Evolutionary conservation across 1,139 yeast genomes (phyloP), one percentile per base, ranked within the genome.

Genomic region (Saccharomycopsis phalli): DNA sequence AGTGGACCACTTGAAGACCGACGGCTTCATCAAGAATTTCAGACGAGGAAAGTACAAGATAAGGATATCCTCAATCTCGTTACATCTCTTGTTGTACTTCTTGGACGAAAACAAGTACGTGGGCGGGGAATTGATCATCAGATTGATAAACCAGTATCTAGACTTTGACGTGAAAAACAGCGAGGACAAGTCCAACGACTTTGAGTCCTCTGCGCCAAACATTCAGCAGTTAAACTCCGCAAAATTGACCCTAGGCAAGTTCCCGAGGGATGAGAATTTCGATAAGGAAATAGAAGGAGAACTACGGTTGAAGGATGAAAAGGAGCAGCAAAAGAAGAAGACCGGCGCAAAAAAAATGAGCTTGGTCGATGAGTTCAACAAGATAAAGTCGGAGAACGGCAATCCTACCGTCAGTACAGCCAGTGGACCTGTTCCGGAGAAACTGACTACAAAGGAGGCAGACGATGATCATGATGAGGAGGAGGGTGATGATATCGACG

Each of bases 51-150:
- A 82, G 55, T 91, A 87, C 60, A 69, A 76, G 42, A 68, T 91
- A 19, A 71, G 76, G 36, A 78, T 91, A 34, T 81, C 95, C 11
- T 79, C 83, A 49, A 87, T 96, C 1, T 76, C 95, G 3, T 70
- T 91, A 54, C 93, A 87, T 55, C 65, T 91, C 50, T 69, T 91
- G 50, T 66, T 93, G 40, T 84, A 84, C 57, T 91, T 87, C 52
- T 63, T 93, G 44, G 94, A 86, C 57, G 97, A 91, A 55, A 84
- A 86, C 55, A 97, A 87, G 60, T 82, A 84, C 6, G 80, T 80
- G 40, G 97, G 97, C 29, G 98, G 98, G 3, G 81, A 93, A 2
- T 72, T 88, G 35, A 68, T 88, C 42, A 84, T 91, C 42, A 69
- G 95, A 50, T 71, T 87, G 41, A 78, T 93, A 48, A 91, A 91